Base-by-base conservation (phyloP, 2,329 filamentous ascomycete genomes). In the Tolypocladium tropicale region DNA sequence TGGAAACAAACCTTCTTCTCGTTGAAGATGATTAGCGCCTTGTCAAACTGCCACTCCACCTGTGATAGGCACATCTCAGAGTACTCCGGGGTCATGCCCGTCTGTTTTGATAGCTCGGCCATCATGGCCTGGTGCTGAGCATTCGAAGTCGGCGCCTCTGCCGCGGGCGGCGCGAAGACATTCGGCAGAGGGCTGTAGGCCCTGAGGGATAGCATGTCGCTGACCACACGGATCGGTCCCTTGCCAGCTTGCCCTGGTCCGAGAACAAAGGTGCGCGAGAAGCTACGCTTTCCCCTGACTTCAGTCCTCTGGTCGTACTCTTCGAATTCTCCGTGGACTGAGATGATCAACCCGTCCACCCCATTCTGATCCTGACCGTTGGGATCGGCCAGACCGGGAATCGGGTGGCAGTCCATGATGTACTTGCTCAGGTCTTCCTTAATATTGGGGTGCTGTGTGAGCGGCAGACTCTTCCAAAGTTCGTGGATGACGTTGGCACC, bases 301-400 rank as follows among this genome's bases (percentile, higher is more conserved):
- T 78, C 75, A 25, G 78, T 79, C 18, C 71, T 70, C 4, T 74
- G 69, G 61, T 88, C 82, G 21, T 85, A 75, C 67, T 96, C 91
- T 52, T 93, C 85, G 58, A 90, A 95, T 64, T 93, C 88, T 59
- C 90, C 89, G 63, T 94, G 88, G n/a, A 93, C 79, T 9, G 81
- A 86, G 61, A 95, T 81, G 53, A 89, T 79, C 60, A 95, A 81
- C 9, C 90, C 90, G 60, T 89, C 88, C 23, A 93, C 89, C 5
- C 89, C 89, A 23, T 75, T 74, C 1, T 74, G 68, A 58, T 78
- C 85, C 60, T 85, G 78, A 1, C 84, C 83, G 14, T 78, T 80
- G 3, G 84, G 85, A 63, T 95, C 90, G 3, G 81, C 79, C 28
- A 95, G 78, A 36, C 86, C 84, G 2, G 85, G 81, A 36, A 92